Base-by-base conservation (phyloP, 129 eudicot species). In the Lactuca saligna region DNA sequence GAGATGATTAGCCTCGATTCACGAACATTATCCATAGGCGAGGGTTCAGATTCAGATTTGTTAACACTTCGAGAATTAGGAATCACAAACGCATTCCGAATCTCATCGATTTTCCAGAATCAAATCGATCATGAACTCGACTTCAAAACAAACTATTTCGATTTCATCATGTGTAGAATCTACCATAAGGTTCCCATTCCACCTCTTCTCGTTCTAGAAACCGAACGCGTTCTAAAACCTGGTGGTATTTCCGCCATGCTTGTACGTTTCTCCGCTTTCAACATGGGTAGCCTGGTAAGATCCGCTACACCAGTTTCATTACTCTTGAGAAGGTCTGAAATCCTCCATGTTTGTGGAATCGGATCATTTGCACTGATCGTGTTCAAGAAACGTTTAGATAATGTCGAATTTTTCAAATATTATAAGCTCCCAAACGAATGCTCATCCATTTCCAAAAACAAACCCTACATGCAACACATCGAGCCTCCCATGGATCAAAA, bases 161-260 rank as follows among this genome's bases (percentile, higher is more conserved):
- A 87, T 72, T 82, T 90, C 17, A 85, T 82, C 38, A 78, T 84
- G 77, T 75, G 87, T 15, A 68, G 80, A 82, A 84, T 79, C 61
- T 49, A 31, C 14, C 4, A 84, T 70, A 71, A 69, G 82, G 87
- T 87, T 51, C 84, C 89, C 1, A 86, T 87, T 16, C 97, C 95
- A 0, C 82, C 91, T 34, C 91, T 82, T 70, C 87, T 87, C 7
- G 91, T 87, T 68, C 57, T 74, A 17, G 97, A 91, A 77, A 82
- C 87, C n/a, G 97, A 91, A 80, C 91, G 97, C 6, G 72, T 91
- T 60, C 78, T 91, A 29, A 77, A 80, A 6, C 91, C 97, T 0
- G 95, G 95, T 51, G 95, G 97, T 38, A 71, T 71, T 20, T 95
- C 86, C 13, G 97, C 83, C 17, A 67, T 87, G 78, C 85, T 91